These are phyloP conservation scores for Antitrichia curtipendula DNA, from an alignment of 225 moss, liverwort and hornwort species.

Conservation along the genomic window DNA sequence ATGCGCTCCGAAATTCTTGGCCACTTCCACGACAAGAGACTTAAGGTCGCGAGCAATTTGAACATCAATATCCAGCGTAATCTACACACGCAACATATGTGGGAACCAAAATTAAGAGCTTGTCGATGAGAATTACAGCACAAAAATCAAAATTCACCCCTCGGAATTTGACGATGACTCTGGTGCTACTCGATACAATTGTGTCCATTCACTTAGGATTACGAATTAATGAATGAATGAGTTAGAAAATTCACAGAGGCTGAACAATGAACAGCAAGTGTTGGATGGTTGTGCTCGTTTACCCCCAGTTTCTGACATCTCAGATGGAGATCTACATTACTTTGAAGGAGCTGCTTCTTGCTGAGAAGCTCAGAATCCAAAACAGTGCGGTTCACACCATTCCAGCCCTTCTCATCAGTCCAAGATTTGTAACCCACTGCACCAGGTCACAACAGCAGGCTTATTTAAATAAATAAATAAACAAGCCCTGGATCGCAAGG, in stretches of 20 bases:
- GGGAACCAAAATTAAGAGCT: not conserved
- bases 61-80: conserved; percentile 34
- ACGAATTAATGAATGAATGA: not conserved
- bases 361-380: conserved; percentile 14
- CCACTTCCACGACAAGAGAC: conserved; percentile 32
- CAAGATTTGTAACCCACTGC: conserved; percentile 73
- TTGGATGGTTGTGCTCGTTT: not conserved
- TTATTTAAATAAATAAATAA: not conserved
- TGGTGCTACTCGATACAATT: not conserved
- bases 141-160: not conserved
- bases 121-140: not conserved
- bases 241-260: not conserved
- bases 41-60: conserved; percentile 31
- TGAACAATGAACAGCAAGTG: not conserved
- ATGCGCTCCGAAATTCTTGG: conserved; percentile 36
- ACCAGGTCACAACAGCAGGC: not conserved
- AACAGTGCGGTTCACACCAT: conserved; percentile 11
- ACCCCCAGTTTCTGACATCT: conserved; percentile 45
- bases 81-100: not conserved
- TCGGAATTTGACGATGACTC: not conserved
- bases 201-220: not conserved
- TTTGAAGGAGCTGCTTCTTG: conserved; percentile 34
- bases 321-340: conserved; percentile 25
- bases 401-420: conserved; percentile 33
- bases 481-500: not conserved